phyloP scores from a whole-genome alignment of 2,329 filamentous ascomycete species.

The Curvularia spicifera region DNA sequence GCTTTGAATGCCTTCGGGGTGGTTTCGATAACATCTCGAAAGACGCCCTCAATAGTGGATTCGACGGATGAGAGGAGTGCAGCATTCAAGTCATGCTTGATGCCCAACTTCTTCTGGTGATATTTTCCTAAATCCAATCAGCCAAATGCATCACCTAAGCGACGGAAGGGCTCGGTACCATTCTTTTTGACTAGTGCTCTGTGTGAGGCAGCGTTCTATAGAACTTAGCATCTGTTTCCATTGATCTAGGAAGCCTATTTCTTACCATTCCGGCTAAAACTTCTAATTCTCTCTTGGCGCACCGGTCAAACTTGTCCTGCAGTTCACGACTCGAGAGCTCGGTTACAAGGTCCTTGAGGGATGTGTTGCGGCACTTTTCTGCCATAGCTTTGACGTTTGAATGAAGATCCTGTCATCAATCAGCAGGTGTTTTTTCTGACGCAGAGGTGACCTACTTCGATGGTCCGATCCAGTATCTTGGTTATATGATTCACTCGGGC shows the following conservation, averaged over 20 bases:
- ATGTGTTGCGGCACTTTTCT: not conserved
- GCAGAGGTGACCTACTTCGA: conserved; percentile 7
- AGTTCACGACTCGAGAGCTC: not conserved
- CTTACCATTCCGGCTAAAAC: conserved; percentile 1
- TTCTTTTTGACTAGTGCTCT: conserved; percentile 6
- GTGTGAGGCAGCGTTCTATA: conserved; percentile 7
- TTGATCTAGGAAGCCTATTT: not conserved
- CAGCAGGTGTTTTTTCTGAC: not conserved
- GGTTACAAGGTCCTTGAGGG: not conserved
- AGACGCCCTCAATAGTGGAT: conserved; percentile 2
- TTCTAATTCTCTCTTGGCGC: conserved; percentile 5
- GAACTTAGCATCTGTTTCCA: not conserved
- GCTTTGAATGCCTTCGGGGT: conserved; percentile 6
- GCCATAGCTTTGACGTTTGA: not conserved
- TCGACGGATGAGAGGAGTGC: conserved; percentile 1
- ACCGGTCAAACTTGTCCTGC: conserved; percentile 5
- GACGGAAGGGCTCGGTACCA: not conserved
- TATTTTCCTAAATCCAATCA: conserved; percentile 5
- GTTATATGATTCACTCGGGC: conserved; percentile 23
- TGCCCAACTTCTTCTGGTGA: conserved; percentile 12
- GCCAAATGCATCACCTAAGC: not conserved
- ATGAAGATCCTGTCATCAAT: not conserved
- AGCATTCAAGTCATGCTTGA: conserved; percentile 12
- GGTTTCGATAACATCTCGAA: conserved; percentile 3
- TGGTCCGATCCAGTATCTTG: conserved; percentile 12